These are phyloP conservation scores for Tuctoria greenei DNA, from an alignment of 176 grass and related monocot genomes.

Conservation along the genomic window DNA sequence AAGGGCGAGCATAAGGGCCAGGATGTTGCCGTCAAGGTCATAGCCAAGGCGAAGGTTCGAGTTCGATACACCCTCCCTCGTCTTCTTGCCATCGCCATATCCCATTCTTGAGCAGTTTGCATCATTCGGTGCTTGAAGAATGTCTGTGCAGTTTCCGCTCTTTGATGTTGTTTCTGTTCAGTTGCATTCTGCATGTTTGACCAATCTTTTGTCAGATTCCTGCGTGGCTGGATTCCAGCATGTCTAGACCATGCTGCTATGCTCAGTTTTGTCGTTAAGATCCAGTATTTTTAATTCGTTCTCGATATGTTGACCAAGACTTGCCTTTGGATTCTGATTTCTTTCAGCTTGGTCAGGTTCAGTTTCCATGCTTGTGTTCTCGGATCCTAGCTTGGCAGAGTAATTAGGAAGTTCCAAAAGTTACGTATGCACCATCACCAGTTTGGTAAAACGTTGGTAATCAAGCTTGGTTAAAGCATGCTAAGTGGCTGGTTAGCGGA, in stretches of 20 bases:
- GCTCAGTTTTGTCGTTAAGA: conserved; percentile 52
- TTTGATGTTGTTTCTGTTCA: neutral
- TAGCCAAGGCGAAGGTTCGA: conserved; percentile 93
- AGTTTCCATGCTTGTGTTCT: conserved; percentile 21
- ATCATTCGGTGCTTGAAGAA: conserved; percentile 29
- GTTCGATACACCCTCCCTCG: conserved; percentile 32
- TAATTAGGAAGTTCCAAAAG: neutral
- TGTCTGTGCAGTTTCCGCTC: neutral
- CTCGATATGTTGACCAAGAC: conserved; percentile 37
- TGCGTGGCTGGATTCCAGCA: conserved; percentile 35
- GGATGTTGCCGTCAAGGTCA: conserved; percentile 98
- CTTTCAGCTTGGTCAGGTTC: conserved; percentile 25
- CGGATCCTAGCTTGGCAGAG: conserved; percentile 11
- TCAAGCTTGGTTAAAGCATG: conserved; percentile 33
- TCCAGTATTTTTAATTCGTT: conserved; percentile 46
- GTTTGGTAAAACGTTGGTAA: conserved; percentile 36
- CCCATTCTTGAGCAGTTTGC: conserved; percentile 32
- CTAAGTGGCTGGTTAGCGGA: conserved; percentile 20
- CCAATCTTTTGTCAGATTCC: conserved; percentile 16
- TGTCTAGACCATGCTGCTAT: conserved; percentile 37
- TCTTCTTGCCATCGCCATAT: conserved; percentile 19
- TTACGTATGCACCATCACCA: neutral
- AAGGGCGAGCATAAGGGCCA: conserved; percentile 95
- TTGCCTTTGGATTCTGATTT: conserved; percentile 33
- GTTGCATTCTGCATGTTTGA: conserved; percentile 42